Base-by-base conservation (phyloP, 164 flowering plant species). In the Annona cherimola region DNA sequence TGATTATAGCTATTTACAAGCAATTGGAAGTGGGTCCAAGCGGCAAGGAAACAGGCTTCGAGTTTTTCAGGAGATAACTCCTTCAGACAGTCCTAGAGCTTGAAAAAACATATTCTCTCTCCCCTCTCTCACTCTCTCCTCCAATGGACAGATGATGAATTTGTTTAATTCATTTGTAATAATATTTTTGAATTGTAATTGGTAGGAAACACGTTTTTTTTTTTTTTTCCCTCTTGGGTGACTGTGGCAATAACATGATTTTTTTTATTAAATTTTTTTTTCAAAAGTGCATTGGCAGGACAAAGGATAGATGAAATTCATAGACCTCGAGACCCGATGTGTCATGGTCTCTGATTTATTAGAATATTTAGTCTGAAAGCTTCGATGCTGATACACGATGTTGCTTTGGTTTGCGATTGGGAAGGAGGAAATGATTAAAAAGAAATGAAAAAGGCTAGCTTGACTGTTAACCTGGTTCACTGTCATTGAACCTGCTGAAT, bases 21-120 rank as follows among this genome's bases (percentile, higher is more conserved):
- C 66, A 3, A 66, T 39, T 14, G 81, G 70, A 57, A 69, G 61
- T 62, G 74, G 71, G 39, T 69, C 72, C 40, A 66, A 14, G 69
- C 69, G 75, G 77, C 78, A 81, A 63, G 42, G 71, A 72, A 85
- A 79, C 70, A 84, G 92, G 81, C 79, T 87, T 77, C 83, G 81
- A 73, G 87, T 85, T 67, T 87, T 85, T 77, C 71, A 69, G 75
- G 84, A 88, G 19, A 83, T 86, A 42, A 79, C 88, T 66, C 83
- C 42, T 60, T 81, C 83, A 20, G 83, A 77, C 44, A 81, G 81
- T 67, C 85, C 84, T 54, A 75, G 80, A 77, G 73, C 74, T 75
- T 74, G 61, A 44, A 16, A 14, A 1, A 42, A n/a, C 42, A 43
- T 19, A 9, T 8, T 66, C 46, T 18, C 9, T 66, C 41, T 3